Percentiles rank a stretch among this genome's conserved stretches.
phyloP scores from a whole-genome alignment of 768 basidiomycete species.

The Terana coerulea region DNA sequence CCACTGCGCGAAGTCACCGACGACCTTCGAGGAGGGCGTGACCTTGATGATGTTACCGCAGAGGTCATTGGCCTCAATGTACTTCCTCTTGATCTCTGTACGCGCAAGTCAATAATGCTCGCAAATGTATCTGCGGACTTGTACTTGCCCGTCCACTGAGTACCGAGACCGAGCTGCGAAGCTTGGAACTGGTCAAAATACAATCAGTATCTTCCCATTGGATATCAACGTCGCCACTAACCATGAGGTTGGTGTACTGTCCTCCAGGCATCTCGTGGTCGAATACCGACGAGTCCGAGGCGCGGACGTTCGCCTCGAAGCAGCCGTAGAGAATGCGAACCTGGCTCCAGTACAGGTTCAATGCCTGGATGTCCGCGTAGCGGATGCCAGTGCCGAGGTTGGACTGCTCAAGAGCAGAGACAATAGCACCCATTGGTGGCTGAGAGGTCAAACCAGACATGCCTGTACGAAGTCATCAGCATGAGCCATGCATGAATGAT shows the following conservation, averaged over 20 bases:
- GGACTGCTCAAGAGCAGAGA: constrained; percentile 93
- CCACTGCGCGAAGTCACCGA: constrained; percentile 99
- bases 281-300: constrained; percentile 97
- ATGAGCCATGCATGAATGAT: background rate
- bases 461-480: constrained; percentile 46
- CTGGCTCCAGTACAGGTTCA: constrained; percentile 98
- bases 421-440: constrained; percentile 97
- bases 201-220: background rate
- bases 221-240: constrained; percentile 30
- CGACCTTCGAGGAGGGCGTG: constrained; percentile 97
- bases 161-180: constrained; percentile 91
- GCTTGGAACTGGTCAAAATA: constrained; percentile 83
- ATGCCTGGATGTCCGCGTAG: constrained; percentile 93
- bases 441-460: constrained; percentile 99
- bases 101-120: too few species aligned
- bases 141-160: constrained; percentile 84
- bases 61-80: constrained; percentile 95
- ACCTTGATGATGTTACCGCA: constrained; percentile 99
- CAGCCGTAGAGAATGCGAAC: constrained; percentile 92
- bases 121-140: too few species aligned
- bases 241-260: constrained; percentile 92
- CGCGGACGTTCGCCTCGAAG: constrained; percentile 97
- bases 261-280: constrained; percentile 99
- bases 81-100: constrained; percentile 96
- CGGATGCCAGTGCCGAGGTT: constrained; percentile 92